Evolutionary conservation across 169 alveolate genomes (phyloP), one percentile per base, ranked within the genome.

Genomic region (Eimeria praecox): DNA sequence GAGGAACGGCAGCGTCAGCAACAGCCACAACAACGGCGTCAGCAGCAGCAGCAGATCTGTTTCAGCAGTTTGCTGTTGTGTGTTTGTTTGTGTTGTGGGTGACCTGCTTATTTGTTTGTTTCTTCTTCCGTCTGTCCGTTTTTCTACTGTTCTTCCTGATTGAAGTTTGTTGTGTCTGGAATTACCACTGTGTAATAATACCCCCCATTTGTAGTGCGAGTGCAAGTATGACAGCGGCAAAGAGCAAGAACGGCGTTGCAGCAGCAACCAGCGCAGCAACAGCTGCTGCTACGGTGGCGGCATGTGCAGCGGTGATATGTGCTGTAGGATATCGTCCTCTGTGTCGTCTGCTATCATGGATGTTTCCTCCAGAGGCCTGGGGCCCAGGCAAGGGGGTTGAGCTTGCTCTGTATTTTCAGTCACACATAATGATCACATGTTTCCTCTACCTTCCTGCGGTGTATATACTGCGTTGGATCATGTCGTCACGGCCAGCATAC

Each of bases 401-500:
- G 80, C 80, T 95, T 33, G 97, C 98, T 1, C 62, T 38, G 35
- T 83, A 59, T 22, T 89, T 90, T 80, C 91, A 95, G 62, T 85
- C 54, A 35, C 92, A 90, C 6, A 92, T 97, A 35, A 64, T 97
- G 40, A 10, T 49, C 30, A 85, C 96, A 8, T 94, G 96, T 3
- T 69, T 96, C 30, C 91, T 97, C 73, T 97, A 97, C 89, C 66
- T 96, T 24, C 98, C 98, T 24, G 90, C 75, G 42, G 96, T 97
- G 22, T 69, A 75, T 40, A 20, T 77, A 18, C 56, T 96, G 80
- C 97, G 92, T 52, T 44, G 87, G 86, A 38, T 52, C 22, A 97
- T 97, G 97, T 85, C 96, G 44, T 71, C 71, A 20, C 94, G 97
- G 35, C 78, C 85, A 20, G 73, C 97, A n/a, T 77, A 33, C 18